Evolutionary conservation across 225 moss, liverwort and hornwort species (phyloP).

Genomic region (Pseudisothecium myosuroides): DNA sequence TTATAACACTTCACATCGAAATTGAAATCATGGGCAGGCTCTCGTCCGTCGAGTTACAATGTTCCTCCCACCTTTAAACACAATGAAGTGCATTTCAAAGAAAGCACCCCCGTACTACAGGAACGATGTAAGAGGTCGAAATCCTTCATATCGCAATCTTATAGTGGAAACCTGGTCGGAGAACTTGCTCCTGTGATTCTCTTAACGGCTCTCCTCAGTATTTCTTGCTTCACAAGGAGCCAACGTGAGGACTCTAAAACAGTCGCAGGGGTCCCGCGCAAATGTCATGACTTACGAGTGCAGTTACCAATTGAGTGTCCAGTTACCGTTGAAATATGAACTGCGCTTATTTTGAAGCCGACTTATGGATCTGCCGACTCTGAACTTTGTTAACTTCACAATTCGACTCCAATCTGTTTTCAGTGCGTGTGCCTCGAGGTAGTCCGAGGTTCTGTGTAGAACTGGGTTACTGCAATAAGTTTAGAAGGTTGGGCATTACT

Average conservation of each 20-base stretch:
- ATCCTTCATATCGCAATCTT: not conserved
- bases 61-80: not conserved
- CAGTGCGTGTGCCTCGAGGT: too few relatives aligned
- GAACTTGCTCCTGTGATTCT: not conserved
- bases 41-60: not conserved
- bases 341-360: too few relatives aligned
- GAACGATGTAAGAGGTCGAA: not conserved
- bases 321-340: too few relatives aligned
- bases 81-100: not conserved
- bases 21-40: too few relatives aligned
- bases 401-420: too few relatives aligned
- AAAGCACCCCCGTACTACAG: not conserved
- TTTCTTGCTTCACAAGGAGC: too few relatives aligned
- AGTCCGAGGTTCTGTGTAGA: too few relatives aligned
- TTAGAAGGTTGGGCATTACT: too few relatives aligned
- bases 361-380: too few relatives aligned
- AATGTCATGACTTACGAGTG: not conserved
- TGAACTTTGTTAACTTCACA: too few relatives aligned
- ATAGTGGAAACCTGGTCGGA: not conserved
- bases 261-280: not conserved
- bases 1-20: too few relatives aligned
- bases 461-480: not conserved
- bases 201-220: too few relatives aligned
- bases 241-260: not conserved
- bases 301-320: not conserved